Base-by-base conservation (phyloP, 1,139 yeast species). In the Ogataea hybrid region DNA sequence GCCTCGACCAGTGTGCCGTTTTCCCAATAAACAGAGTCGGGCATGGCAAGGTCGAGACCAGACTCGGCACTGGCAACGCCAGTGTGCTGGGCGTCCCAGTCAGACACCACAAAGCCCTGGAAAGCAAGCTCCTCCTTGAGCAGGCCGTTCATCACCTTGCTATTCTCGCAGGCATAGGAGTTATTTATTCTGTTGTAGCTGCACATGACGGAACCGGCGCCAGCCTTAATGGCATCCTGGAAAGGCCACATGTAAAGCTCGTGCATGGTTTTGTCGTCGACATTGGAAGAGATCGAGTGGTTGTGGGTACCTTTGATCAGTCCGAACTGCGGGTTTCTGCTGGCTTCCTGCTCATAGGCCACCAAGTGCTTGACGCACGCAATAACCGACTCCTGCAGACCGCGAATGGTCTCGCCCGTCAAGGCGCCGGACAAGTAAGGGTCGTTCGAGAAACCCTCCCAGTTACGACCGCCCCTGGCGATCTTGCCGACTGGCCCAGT, bases 31-130 rank as follows among this genome's bases (percentile, higher is more conserved):
- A 45, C 77, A 80, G 22, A 40, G 29, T 84, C 84, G 0, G 86
- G 86, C 85, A 81, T 79, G 5, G 75, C 67, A 83, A 81, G 77
- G 61, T 81, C 86, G 32, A 78, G 62, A 1, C 87, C 87, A 2
- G 84, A 73, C 22, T 77, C 61, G 1, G 77, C 79, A 1, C 82
- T 70, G 41, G 70, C 69, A 5, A 79, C 77, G 7, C 85, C 85
- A 14, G 75, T 60, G 48, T 75, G 79, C 47, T 75, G 79, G 4
- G 82, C 85, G 20, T 78, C 79, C 84, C 85, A 79, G 54, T 80
- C 86, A 25, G 82, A 72, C 43, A 79, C 72, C 6, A 81, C 81
- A 58, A 78, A 79, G 0, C 86, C 87, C 59, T 80, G 83, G 54
- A 80, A 81, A 1, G 83, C 84, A 45, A 79, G 62, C 61, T 81